Evolutionary conservation across 2,329 filamentous ascomycete species (phyloP).

Genomic region (Exophiala dermatitidis): DNA sequence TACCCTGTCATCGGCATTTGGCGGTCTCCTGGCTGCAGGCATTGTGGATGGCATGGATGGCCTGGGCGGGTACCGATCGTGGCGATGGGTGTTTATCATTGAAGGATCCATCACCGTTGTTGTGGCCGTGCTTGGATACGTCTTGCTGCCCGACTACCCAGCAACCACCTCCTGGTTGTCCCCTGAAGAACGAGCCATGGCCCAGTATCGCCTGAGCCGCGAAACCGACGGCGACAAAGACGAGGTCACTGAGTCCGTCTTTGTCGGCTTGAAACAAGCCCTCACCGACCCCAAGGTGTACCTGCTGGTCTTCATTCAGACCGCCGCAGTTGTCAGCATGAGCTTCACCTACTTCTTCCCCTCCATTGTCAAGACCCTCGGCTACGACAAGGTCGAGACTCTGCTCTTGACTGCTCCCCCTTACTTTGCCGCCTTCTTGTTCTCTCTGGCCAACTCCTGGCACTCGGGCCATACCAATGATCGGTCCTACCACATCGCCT

Average conservation of each 20-base stretch:
- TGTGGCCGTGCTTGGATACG: conserved; percentile 36
- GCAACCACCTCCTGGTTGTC: conserved; percentile 32
- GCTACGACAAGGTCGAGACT: conserved; percentile 43
- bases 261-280: conserved; percentile 16
- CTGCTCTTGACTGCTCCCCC: conserved; percentile 48
- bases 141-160: conserved; percentile 39
- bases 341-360: conserved; percentile 43
- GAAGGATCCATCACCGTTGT: conserved; percentile 46
- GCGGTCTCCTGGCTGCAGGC: conserved; percentile 53
- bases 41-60: conserved; percentile 55
- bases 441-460: conserved; percentile 33
- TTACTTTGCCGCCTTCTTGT: conserved; percentile 47
- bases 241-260: neutral
- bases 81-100: conserved; percentile 55
- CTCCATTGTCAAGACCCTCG: conserved; percentile 42
- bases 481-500: neutral
- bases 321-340: conserved; percentile 39
- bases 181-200: conserved; percentile 35
- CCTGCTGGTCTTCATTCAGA: conserved; percentile 41
- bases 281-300: conserved; percentile 34
- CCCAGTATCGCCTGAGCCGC: conserved; percentile 32
- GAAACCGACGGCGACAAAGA: conserved; percentile 7
- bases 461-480: too few species aligned
- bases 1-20: conserved; percentile 55
- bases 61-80: conserved; percentile 48